Evolutionary conservation across 1,284 basidiomycete species (phyloP).

Genomic region (Ustilago trichophora): DNA sequence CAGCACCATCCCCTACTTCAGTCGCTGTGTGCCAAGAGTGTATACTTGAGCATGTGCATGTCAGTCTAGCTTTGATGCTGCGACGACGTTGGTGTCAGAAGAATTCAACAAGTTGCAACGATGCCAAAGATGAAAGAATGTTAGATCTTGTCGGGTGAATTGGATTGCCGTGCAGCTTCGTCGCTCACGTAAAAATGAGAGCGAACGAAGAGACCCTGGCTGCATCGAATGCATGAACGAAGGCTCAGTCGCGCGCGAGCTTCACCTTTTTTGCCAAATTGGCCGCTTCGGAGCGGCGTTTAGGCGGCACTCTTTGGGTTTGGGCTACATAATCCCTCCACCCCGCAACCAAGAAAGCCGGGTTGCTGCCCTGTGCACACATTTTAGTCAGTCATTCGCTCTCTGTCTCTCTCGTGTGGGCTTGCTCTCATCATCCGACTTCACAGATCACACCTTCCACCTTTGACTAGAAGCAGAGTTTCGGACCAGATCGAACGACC

Average conservation of each 20-base stretch:
- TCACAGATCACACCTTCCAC: too few species aligned
- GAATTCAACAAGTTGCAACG: too few species aligned
- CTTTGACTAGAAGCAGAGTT: too few species aligned
- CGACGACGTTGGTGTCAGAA: too few species aligned
- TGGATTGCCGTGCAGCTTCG: constrained; percentile 3
- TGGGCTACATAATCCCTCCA: constrained; percentile 14
- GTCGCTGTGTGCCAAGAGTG: neutral
- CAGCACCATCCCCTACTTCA: constrained; percentile 8
- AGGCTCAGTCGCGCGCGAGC: constrained; percentile 3
- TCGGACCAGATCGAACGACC: too few species aligned
- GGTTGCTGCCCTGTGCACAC: constrained; percentile 19
- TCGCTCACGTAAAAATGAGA: constrained; percentile 7
- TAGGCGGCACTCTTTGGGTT: neutral
- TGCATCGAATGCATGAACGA: constrained; percentile 10
- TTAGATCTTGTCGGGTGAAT: too few species aligned
- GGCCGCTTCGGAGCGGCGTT: constrained; percentile 5
- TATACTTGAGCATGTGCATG: too few species aligned
- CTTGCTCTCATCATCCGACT: neutral
- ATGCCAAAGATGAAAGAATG: too few species aligned
- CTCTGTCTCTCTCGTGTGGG: too few species aligned
- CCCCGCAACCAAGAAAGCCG: constrained; percentile 1
- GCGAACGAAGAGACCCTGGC: constrained; percentile 4
- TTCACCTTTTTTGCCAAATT: too few species aligned
- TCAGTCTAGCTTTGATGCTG: neutral
- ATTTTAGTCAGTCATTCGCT: too few species aligned